Evolutionary conservation across 495 filamentous ascomycete genomes (phyloP), one percentile per base, ranked within the genome.

Genomic region (Podospora pseudocomata): DNA sequence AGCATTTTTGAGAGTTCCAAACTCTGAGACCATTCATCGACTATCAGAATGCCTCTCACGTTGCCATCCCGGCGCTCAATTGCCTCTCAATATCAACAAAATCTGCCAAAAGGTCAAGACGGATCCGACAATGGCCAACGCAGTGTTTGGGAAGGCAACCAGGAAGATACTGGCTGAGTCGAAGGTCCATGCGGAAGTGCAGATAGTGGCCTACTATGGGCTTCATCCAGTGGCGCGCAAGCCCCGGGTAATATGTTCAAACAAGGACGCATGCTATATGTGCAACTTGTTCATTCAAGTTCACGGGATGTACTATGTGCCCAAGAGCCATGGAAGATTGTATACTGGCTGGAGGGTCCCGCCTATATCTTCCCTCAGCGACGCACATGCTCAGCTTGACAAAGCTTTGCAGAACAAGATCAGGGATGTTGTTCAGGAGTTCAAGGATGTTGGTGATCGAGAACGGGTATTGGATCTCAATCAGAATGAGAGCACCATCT

Each of bases 161-260:
- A 68, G 9, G n/a, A 68, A 71, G 26, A 69, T 65, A 5, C 61
- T 79, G 11, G 61, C 34, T 2, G 72, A 80, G 5, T 75, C 74
- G 0, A 81, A 78, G 57, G 76, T 86, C 27, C 82, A 86, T 67
- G 83, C 84, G 34, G 82, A 86, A 72, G 80, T 86, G 11, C 82
- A 84, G 64, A 76, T 86, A 44, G 67, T 84, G 16, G 78, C 76
- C 27, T 74, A 82, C 69, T 82, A 75, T 67, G 76, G 83, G 62
- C 70, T 76, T 0, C 20, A 74, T 5, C 67, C 74, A 1, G 20
- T 58, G 7, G 27, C 64, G 2, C 67, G 65, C 5, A 70, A 65
- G 19, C 83, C 83, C 28, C 79, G 82, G 58, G 80, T 85, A 30
- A 79, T 86, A 28, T 79, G 77, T 66, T 83, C 82, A 6, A 82